phyloP scores from a whole-genome alignment of 208 protist genomes.

The Leishmania martiniquensis region DNA sequence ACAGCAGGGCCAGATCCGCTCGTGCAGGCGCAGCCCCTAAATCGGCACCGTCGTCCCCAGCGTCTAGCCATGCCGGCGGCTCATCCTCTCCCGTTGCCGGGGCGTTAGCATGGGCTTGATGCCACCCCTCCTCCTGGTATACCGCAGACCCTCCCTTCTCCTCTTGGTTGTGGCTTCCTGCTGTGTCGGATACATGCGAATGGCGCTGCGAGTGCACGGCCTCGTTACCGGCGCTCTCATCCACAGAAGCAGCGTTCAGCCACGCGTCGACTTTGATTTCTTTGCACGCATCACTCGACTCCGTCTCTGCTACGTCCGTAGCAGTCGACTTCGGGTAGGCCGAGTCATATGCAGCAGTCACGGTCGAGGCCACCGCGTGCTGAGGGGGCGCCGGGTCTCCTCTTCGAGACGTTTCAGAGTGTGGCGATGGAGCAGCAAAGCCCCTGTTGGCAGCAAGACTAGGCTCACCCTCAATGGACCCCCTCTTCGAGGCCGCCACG shows the following conservation, averaged over 20 bases:
- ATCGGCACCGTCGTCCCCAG: not conserved
- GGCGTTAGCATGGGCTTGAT: not conserved
- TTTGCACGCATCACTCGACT: not conserved
- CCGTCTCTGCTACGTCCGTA: not conserved
- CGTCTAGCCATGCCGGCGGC: slow-evolving; percentile 27
- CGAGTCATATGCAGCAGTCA: not conserved
- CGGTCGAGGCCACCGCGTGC: not conserved
- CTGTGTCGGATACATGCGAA: not conserved
- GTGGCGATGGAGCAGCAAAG: not conserved
- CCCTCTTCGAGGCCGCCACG: not conserved
- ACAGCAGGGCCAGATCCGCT: not conserved
- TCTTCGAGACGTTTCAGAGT: not conserved
- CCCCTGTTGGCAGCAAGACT: not conserved
- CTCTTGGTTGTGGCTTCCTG: not conserved
- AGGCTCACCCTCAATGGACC: not conserved
- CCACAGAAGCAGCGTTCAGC: slow-evolving; percentile 16
- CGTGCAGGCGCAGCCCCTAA: not conserved
- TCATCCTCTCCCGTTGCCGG: slow-evolving; percentile 1
- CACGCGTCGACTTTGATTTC: slow-evolving; percentile 28
- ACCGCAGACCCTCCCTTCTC: slow-evolving; percentile 3
- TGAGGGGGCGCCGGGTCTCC: not conserved
- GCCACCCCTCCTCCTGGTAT: slow-evolving; percentile 11
- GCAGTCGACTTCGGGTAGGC: not conserved
- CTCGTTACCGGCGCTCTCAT: not conserved
- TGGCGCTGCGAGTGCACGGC: not conserved